phyloP scores from a whole-genome alignment of 306 rosid genomes.

The barrel medic (Medicago truncatula) region MtrunA17r5.0-ANR NC_053044.1:56005001-56005500 shows the following conservation, averaged over 20 bases:
- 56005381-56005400: slow-evolving; percentile 49
- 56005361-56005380: slow-evolving; percentile 36
- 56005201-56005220: too few relatives aligned
- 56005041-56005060: neutral
- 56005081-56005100: too few relatives aligned
- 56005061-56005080: neutral
- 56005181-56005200: slow-evolving; percentile 2
- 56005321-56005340: slow-evolving; percentile 52
- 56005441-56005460: slow-evolving; percentile 33
- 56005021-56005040: neutral
- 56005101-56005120: neutral
- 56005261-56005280: slow-evolving; percentile 43
- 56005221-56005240: slow-evolving; percentile 22
- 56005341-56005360: slow-evolving; percentile 42
- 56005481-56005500: slow-evolving; percentile 17
- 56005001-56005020: slow-evolving; percentile 48
- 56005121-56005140: slow-evolving; percentile 5
- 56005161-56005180: slow-evolving; percentile 29
- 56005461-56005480: slow-evolving; percentile 29
- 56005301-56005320: slow-evolving; percentile 37
- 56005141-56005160: slow-evolving; percentile 9
- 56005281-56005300: slow-evolving; percentile 42
- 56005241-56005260: slow-evolving; percentile 43
- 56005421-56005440: slow-evolving; percentile 24
- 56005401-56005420: slow-evolving; percentile 50